phyloP scores from a whole-genome alignment of 495 filamentous ascomycete species.

The Xylaria longipes region DNA sequence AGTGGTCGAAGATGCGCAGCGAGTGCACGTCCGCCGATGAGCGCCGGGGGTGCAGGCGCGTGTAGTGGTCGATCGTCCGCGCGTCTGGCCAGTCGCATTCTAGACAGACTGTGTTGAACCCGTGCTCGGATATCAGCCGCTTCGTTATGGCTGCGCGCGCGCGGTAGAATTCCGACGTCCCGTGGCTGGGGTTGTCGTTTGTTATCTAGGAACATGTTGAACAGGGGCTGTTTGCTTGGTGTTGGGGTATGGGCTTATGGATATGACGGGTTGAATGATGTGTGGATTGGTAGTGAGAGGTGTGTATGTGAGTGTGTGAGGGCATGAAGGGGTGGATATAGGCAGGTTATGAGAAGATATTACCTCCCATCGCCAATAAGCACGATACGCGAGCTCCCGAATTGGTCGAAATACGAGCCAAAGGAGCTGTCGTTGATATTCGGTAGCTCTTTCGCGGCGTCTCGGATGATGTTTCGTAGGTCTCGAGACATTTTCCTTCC shows the following conservation, averaged over 20 bases:
- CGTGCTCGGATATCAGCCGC: conserved; percentile 54
- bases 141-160: background rate
- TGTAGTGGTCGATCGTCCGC: conserved; percentile 57
- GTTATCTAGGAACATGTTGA: background rate
- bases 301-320: background rate
- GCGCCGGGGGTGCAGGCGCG: background rate
- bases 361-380: background rate
- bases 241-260: too few relatives aligned
- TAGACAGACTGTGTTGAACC: conserved; percentile 57
- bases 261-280: too few relatives aligned
- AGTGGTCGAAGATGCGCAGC: conserved; percentile 55
- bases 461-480: background rate
- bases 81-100: conserved; percentile 64
- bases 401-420: conserved; percentile 4
- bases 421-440: background rate
- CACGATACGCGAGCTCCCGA: background rate
- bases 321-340: too few relatives aligned
- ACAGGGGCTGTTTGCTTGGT: too few relatives aligned
- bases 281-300: background rate
- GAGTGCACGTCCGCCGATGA: background rate
- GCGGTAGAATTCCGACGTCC: background rate
- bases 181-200: background rate
- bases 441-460: background rate
- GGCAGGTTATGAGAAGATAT: background rate
- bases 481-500: background rate